These are phyloP conservation scores for Zasmidium angulare DNA, from an alignment of 2,329 filamentous ascomycete genomes.

Conservation along the genomic window DNA sequence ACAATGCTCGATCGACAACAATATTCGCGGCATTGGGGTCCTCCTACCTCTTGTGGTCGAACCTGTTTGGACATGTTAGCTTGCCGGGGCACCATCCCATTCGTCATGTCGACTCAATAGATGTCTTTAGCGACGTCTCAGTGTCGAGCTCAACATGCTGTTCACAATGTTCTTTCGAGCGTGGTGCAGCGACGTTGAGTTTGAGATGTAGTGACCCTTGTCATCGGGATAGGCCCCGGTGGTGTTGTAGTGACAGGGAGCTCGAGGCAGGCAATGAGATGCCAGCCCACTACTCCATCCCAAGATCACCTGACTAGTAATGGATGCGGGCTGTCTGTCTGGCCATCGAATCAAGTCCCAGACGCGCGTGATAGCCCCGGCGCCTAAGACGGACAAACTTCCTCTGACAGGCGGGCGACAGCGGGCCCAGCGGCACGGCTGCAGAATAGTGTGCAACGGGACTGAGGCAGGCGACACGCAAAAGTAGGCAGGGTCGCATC, in stretches of 20 bases:
- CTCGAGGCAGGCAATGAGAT: constrained; percentile 5
- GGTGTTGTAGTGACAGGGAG: background rate
- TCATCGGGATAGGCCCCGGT: constrained; percentile 2
- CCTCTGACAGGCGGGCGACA: background rate
- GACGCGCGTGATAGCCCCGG: background rate
- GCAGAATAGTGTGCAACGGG: background rate
- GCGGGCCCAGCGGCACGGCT: background rate
- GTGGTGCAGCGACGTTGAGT: constrained; percentile 5
- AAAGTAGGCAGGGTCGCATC: background rate
- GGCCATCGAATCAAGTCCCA: background rate
- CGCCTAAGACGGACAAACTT: background rate
- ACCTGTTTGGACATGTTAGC: background rate
- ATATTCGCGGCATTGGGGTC: background rate
- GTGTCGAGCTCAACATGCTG: background rate
- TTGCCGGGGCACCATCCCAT: background rate
- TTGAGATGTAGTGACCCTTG: background rate
- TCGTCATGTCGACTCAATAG: background rate
- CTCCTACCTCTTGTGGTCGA: background rate
- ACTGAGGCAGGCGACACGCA: background rate
- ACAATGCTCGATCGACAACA: background rate
- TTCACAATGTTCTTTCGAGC: background rate
- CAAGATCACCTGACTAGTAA: background rate
- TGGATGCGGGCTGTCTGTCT: background rate
- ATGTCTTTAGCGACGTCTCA: background rate
- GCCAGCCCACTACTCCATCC: constrained; percentile 2